These are phyloP conservation scores for Fraxinus paxiana DNA, from an alignment of 305 asterid genomes.

Conservation along the genomic window DNA sequence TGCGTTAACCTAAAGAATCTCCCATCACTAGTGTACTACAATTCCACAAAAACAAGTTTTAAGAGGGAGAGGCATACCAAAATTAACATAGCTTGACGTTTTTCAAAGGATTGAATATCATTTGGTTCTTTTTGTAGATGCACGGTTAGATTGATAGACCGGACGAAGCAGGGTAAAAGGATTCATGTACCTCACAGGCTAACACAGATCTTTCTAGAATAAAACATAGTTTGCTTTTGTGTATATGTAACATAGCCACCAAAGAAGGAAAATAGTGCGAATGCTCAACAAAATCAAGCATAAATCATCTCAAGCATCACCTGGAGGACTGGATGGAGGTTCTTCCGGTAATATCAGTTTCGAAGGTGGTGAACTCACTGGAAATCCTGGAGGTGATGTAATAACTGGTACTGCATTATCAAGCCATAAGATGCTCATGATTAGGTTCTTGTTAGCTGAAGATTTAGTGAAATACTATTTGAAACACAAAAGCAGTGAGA, in stretches of 20 bases:
- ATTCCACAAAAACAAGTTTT: neutral
- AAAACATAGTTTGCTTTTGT: neutral
- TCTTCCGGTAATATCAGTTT: conserved; percentile 33
- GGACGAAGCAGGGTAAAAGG: neutral
- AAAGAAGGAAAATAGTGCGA: neutral
- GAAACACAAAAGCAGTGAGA: conserved; percentile 11
- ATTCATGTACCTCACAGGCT: neutral
- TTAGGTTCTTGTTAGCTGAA: neutral
- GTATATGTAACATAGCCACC: neutral
- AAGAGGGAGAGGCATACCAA: neutral
- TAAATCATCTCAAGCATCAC: conserved; percentile 33
- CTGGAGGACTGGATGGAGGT: conserved; percentile 66
- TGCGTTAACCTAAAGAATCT: neutral
- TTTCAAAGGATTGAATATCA: neutral
- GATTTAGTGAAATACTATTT: neutral
- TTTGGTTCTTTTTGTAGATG: neutral
- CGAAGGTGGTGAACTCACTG: conserved; percentile 34
- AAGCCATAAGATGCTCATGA: conserved; percentile 11
- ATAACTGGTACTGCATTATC: conserved; percentile 32
- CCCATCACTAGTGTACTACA: neutral
- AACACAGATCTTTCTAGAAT: neutral
- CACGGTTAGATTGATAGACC: neutral
- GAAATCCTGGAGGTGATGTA: conserved; percentile 41
- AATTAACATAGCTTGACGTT: neutral
- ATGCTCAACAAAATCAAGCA: conserved; percentile 15